phyloP scores from a whole-genome alignment of 148 eudicot genomes.

The Vaccinium vitisidaea region DNA sequence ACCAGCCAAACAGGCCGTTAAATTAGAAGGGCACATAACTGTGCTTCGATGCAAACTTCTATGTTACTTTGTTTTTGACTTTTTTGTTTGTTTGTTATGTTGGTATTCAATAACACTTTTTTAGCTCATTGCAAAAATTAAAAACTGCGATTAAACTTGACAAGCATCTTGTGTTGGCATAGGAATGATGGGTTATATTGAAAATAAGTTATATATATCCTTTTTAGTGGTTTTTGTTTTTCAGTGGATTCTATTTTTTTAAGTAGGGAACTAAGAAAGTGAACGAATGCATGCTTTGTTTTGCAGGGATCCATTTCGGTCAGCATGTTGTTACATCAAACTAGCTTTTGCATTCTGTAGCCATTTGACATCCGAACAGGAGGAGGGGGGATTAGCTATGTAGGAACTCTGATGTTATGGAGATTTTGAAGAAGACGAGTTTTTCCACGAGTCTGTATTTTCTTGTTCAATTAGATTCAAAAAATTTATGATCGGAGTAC shows the following conservation, averaged over 20 bases:
- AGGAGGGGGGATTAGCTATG: constrained; percentile 78
- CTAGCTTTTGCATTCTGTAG: constrained; percentile 95
- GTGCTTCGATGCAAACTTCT: too few species aligned
- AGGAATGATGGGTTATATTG: constrained; percentile 97
- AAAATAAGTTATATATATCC: constrained; percentile 67
- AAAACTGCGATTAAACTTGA: too few species aligned
- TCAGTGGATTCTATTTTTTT: background rate
- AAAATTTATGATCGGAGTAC: too few species aligned
- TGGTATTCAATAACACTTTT: too few species aligned
- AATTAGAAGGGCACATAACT: too few species aligned
- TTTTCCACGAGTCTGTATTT: constrained; percentile 57
- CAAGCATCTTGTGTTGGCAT: constrained; percentile 89
- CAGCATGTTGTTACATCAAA: constrained; percentile 87
- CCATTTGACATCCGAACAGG: constrained; percentile 93
- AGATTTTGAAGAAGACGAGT: constrained; percentile 84
- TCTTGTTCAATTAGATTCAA: too few species aligned
- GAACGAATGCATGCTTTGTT: background rate
- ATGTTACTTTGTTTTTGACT: too few species aligned
- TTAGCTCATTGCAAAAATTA: too few species aligned
- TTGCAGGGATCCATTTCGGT: constrained; percentile 93
- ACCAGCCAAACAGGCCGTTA: too few species aligned
- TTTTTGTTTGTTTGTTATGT: too few species aligned
- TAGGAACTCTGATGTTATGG: constrained; percentile 91
- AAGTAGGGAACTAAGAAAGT: background rate
- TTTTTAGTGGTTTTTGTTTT: background rate